Base-by-base conservation (phyloP, 805 yeast genomes). In the Nakazawaea ishiwadae region DNA sequence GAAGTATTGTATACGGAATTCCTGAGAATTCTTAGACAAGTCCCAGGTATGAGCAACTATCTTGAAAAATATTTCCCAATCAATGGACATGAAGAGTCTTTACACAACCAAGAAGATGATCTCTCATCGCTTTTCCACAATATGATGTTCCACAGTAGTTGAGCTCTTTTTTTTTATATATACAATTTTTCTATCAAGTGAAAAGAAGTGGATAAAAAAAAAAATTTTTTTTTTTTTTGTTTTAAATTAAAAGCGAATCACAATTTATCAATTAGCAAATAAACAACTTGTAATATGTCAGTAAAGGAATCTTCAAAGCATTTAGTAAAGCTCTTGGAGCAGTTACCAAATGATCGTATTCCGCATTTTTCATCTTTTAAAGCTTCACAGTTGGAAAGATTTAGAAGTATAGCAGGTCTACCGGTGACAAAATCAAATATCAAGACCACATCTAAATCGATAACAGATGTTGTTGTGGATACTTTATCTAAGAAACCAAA, bases 311-410 rank as follows among this genome's bases (percentile, higher is more conserved):
- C 77, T 28, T 78, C 80, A 3, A 75, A 73, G 52, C 72, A 73
- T 48, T 70, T 84, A 37, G 73, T 84, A 23, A 66, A 68, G 26
- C 62, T 79, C 10, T 59, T 84, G 37, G 81, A 79, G 48, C 72
- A 72, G 17, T 68, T 83, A 32, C 95, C 95, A 12, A 69, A 74
- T 45, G 93, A 84, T 51, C 72, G 80, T 46, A 69, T 85, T 39
- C 73, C 73, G 50, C 87, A 82, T 55, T 69, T 79, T 46, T 78
- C 84, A 0, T 80, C 87, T 5, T 82, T 84, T 63, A 84, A 79
- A 53, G 80, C 76, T 35, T 57, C 73, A 0, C 93, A 84, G 58
- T 62, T 83, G 29, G 73, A 73, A 45, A 65, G 82, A 56, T 76
- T 72, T 44, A 67, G 72, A 51, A 64, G 67, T 15, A 58, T 77